Evolutionary conservation across 768 basidiomycete species (phyloP).

Genomic region (Termitomyces sp.): DNA sequence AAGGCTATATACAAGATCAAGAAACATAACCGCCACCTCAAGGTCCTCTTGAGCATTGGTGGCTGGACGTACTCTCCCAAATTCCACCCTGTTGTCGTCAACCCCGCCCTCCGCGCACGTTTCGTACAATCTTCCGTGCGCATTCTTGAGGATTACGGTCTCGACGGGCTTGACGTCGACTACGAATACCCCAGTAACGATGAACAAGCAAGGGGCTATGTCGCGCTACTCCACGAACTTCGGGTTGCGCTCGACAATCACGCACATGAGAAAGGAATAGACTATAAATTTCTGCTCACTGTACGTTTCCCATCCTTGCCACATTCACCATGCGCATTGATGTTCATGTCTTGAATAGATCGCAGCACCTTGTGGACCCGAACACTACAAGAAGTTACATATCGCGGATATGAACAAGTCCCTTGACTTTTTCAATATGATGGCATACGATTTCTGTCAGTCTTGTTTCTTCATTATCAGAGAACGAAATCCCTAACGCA

Average conservation of each 20-base stretch:
- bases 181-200: slow-evolving; percentile 88
- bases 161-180: slow-evolving; percentile 90
- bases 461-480: slow-evolving; percentile 1
- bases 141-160: slow-evolving; percentile 84
- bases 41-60: slow-evolving; percentile 83
- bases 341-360: slow-evolving; percentile 40
- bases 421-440: slow-evolving; percentile 96
- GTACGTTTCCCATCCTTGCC: slow-evolving; percentile 33
- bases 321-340: not conserved
- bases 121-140: slow-evolving; percentile 81
- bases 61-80: slow-evolving; percentile 92
- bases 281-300: slow-evolving; percentile 67
- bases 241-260: slow-evolving; percentile 72
- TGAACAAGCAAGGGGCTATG: slow-evolving; percentile 77
- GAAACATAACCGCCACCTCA: slow-evolving; percentile 76
- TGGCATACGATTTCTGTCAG: slow-evolving; percentile 85
- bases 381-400: slow-evolving; percentile 76
- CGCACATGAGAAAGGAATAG: slow-evolving; percentile 46
- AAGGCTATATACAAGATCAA: slow-evolving; percentile 92
- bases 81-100: slow-evolving; percentile 78
- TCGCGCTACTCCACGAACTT: slow-evolving; percentile 72
- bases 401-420: slow-evolving; percentile 80
- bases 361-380: slow-evolving; percentile 87
- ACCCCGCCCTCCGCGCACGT: slow-evolving; percentile 50
- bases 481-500: not conserved